Percentiles rank a stretch among this genome's conserved stretches.
Conservation (phyloP, 1,284 basidiomycete genomes). For the Tranzscheliella williamsii region DNA sequence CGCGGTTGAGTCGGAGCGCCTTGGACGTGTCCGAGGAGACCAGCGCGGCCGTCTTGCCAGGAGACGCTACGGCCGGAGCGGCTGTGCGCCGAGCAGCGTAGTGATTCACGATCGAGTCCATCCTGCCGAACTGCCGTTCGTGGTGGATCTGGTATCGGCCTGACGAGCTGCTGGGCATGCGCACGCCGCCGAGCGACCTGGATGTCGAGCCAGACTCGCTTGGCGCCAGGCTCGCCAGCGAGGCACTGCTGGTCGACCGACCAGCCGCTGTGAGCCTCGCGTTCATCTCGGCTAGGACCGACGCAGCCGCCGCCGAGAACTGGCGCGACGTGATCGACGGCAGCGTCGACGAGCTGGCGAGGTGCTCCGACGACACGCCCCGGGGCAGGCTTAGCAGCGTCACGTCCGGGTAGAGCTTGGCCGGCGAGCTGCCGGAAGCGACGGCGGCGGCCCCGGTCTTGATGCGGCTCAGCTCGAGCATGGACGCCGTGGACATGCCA, state of each 20-base stretch:
- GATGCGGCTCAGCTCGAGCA: slow-evolving; percentile 16
- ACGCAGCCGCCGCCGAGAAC: slow-evolving; percentile 34
- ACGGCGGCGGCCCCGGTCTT: neutral
- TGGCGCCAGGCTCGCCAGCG: slow-evolving; percentile 7
- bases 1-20: slow-evolving; percentile 3
- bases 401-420: slow-evolving; percentile 28
- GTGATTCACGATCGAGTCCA: slow-evolving; percentile 48
- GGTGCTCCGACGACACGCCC: slow-evolving; percentile 13
- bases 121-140: slow-evolving; percentile 38
- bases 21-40: neutral
- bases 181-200: neutral
- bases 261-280: slow-evolving; percentile 37
- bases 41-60: neutral
- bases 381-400: slow-evolving; percentile 8
- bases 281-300: slow-evolving; percentile 46
- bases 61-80: neutral
- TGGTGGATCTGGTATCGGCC: slow-evolving; percentile 39
- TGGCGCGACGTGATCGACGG: slow-evolving; percentile 33
- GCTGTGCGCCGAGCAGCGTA: slow-evolving; percentile 37
- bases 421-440: neutral
- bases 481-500: slow-evolving; percentile 19
- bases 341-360: slow-evolving; percentile 24
- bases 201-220: neutral
- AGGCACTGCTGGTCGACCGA: slow-evolving; percentile 14
- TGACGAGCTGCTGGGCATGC: slow-evolving; percentile 22